Conservation (phyloP, 345 rosid genomes). For the Moricandia moricandioides region DNA sequence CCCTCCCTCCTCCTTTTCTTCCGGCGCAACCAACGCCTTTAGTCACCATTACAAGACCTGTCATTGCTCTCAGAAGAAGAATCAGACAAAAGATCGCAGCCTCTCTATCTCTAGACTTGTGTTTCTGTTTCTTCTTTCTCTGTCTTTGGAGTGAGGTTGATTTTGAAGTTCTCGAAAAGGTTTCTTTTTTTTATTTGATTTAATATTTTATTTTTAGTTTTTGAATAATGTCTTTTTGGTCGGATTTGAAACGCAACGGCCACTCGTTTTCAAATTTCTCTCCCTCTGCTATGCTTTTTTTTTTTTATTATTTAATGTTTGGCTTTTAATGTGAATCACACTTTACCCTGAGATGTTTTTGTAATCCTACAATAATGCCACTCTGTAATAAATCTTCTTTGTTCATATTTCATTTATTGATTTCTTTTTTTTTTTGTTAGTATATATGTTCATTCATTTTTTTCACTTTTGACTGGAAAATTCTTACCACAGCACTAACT, state of each 20-base stretch:
- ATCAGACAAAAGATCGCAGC: constrained; percentile 1
- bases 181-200: neutral
- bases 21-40: constrained; percentile 74
- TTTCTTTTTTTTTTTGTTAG: no score
- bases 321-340: constrained; percentile 26
- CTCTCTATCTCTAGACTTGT: constrained; percentile 8
- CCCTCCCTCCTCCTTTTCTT: constrained; percentile 35
- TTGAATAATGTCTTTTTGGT: constrained; percentile 44
- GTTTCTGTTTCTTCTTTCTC: constrained; percentile 25
- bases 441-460: no score
- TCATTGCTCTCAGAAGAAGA: constrained; percentile 38
- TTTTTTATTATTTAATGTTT: neutral
- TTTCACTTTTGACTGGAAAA: no score
- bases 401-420: neutral
- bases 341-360: constrained; percentile 11
- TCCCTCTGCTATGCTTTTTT: constrained; percentile 28
- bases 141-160: constrained; percentile 19
- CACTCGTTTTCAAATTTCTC: constrained; percentile 60
- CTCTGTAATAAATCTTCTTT: neutral
- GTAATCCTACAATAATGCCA: constrained; percentile 18
- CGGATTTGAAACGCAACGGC: constrained; percentile 61
- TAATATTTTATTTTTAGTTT: neutral
- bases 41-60: constrained; percentile 88
- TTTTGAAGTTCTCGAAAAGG: constrained; percentile 35
- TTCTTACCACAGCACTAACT: no score